phyloP scores from a whole-genome alignment of 306 rosid species.

The Gynostemma pentaphyllum region DNA sequence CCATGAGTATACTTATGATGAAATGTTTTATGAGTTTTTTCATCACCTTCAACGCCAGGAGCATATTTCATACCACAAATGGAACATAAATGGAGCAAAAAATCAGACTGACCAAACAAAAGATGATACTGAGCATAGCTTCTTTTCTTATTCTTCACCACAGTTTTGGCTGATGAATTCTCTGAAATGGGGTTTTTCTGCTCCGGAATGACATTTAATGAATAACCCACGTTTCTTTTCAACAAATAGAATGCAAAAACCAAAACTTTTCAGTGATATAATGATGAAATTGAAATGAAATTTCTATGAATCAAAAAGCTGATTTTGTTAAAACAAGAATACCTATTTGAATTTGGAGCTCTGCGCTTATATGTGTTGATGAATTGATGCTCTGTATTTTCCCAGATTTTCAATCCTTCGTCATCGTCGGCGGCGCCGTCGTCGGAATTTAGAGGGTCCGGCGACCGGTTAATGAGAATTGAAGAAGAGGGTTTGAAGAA shows the following conservation, averaged over 20 bases:
- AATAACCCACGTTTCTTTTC: constrained; percentile 10
- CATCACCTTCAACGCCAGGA: constrained; percentile 51
- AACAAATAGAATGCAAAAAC: not conserved
- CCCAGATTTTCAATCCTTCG: constrained; percentile 48
- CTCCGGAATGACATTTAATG: not conserved
- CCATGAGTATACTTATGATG: constrained; percentile 54
- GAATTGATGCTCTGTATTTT: constrained; percentile 29
- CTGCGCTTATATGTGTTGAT: constrained; percentile 41
- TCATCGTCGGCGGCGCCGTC: constrained; percentile 15
- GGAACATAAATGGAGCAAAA: constrained; percentile 43
- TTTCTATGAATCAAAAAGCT: not conserved
- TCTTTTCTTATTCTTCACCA: constrained; percentile 65
- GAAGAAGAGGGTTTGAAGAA: constrained; percentile 46
- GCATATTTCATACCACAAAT: constrained; percentile 52
- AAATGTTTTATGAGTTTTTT: constrained; percentile 59
- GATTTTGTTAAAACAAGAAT: no score
- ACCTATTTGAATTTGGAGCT: constrained; percentile 25
- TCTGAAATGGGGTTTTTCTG: not conserved
- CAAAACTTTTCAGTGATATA: not conserved
- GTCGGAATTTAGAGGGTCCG: constrained; percentile 10
- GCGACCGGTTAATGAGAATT: constrained; percentile 10
- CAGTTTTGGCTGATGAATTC: constrained; percentile 15
- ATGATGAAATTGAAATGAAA: not conserved
- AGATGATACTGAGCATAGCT: constrained; percentile 72
- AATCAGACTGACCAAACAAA: constrained; percentile 74